A percentile compares a stretch with the other conserved stretches of the same genome.
Conservation (phyloP, 306 rosid genomes). For the Inga oerstediana region DNA sequence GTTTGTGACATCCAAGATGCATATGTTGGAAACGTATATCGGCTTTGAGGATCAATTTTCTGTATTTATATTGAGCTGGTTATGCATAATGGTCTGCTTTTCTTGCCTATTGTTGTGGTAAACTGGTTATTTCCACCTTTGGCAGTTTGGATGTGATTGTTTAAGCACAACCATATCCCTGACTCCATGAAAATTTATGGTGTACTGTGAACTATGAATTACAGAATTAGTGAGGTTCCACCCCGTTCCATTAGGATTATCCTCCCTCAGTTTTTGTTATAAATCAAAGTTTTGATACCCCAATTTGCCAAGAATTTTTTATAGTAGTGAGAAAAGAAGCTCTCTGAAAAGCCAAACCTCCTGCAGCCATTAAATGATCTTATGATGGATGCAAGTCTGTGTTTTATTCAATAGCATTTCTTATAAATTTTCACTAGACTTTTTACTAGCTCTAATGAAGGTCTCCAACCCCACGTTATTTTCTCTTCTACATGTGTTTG, state of each 20-base stretch:
- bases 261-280: not conserved
- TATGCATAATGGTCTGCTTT: not conserved
- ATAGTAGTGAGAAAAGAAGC: constrained; percentile 8
- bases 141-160: constrained; percentile 13
- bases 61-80: not conserved
- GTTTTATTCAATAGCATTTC: constrained; percentile 9
- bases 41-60: not conserved
- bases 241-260: constrained; percentile 7
- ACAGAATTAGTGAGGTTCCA: constrained; percentile 21
- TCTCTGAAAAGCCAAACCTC: constrained; percentile 2
- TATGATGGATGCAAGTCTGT: constrained; percentile 17
- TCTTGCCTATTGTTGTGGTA: not conserved
- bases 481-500: constrained; percentile 16
- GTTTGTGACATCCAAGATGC: not conserved
- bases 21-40: not conserved
- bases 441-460: constrained; percentile 1
- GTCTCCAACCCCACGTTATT: not conserved
- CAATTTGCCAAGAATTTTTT: constrained; percentile 16
- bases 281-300: constrained; percentile 10
- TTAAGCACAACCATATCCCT: constrained; percentile 1
- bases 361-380: not conserved
- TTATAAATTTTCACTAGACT: not conserved
- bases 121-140: constrained; percentile 11
- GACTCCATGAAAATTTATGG: constrained; percentile 13
- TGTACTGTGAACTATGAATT: constrained; percentile 6